A percentile compares a stretch with the other conserved stretches of the same genome.
Evolutionary conservation across 2,329 filamentous ascomycete species (phyloP).

Genomic region (Colletotrichum tropicale): DNA sequence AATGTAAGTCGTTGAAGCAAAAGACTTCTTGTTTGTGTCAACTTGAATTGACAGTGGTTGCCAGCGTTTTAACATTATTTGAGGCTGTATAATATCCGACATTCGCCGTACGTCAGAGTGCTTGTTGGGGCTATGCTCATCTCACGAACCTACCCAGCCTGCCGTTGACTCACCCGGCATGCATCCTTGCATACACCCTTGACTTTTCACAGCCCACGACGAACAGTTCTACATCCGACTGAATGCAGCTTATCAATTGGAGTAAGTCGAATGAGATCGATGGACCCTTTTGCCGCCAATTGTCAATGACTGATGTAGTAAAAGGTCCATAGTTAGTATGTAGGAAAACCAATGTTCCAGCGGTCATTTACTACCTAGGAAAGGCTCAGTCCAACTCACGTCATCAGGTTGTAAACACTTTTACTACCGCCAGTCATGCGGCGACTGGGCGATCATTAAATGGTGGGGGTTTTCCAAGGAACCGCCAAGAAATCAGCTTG

Average conservation of each 20-base stretch:
- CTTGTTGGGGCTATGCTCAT: neutral
- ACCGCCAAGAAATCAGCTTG: no score
- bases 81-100: neutral
- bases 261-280: neutral
- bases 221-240: accelerated
- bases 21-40: neutral
- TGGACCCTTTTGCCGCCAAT: neutral
- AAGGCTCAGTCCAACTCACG: no score
- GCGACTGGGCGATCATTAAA: no score
- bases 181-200: neutral
- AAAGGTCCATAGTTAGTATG: no score
- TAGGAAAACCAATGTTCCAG: no score
- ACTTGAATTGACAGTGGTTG: accelerated
- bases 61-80: neutral
- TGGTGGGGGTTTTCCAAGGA: no score
- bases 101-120: neutral
- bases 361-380: no score
- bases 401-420: no score
- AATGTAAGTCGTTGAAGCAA: neutral
- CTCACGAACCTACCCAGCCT: neutral
- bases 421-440: no score
- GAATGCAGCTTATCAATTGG: neutral
- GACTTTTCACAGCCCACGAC: neutral
- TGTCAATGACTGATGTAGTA: neutral
- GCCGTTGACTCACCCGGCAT: neutral